Base-by-base conservation (phyloP, 2,329 filamentous ascomycete species). In the Cryphonectria radicalis region DNA sequence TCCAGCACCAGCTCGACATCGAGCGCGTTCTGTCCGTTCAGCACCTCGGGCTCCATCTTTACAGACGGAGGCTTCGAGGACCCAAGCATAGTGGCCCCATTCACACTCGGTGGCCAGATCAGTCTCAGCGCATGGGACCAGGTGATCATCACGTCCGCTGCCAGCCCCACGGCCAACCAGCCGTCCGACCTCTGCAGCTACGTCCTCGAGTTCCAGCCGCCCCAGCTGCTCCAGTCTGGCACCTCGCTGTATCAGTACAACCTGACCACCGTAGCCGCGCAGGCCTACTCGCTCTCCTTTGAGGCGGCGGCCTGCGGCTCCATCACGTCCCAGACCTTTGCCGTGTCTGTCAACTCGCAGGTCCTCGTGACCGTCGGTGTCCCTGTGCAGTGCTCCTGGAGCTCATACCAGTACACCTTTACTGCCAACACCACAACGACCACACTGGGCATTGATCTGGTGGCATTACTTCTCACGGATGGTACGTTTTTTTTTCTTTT, bases 251-350 rank as follows among this genome's bases (percentile, higher is more conserved):
- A 57, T n/a, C 13, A 57, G n/a, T 57, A 57, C 53, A 57, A 25
- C 53, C 25, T 57, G 53, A 28, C 10, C 25, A 57, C 53, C 13
- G 53, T 28, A 5, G 53, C 53, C n/a, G n/a, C n/a, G n/a, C 53
- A 57, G 53, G 5, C 53, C 53, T 57, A 57, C 53, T 57, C 53
- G n/a, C n/a, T 57, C 53, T 28, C 53, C 53, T 57, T 57, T n/a
- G 53, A 57, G 53, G 53, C 53, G 53, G n/a, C 53, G 53, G n/a
- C 53, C n/a, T 57, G 53, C n/a, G 53, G 53, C 53, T 25, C 53
- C 25, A 28, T 57, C n/a, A 57, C 53, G 5, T 57, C 53, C n/a
- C 53, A 57, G n/a, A 57, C 53, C n/a, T 57, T 57, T 57, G n/a
- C 53, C 53, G 53, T 57, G 53, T 14, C n/a, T 2, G 25, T 57